Conservation (phyloP, 495 filamentous ascomycete species). For the Penicillium chermesinum region DNA sequence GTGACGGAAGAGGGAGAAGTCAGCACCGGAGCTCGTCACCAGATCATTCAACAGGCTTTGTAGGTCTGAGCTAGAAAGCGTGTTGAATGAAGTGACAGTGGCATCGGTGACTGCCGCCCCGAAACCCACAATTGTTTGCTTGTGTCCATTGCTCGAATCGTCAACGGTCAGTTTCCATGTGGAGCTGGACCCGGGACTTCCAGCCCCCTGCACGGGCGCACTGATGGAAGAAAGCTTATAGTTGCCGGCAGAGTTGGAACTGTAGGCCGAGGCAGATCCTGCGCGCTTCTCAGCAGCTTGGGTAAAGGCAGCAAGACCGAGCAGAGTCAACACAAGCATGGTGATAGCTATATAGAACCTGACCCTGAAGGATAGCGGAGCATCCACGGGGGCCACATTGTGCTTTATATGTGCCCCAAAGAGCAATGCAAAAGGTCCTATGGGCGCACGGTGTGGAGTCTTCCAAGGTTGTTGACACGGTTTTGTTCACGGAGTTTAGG, state of each 20-base stretch:
- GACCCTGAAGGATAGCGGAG: not conserved
- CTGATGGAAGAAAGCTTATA: slow-evolving; percentile 38
- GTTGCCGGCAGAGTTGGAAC: slow-evolving; percentile 42
- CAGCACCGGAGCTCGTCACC: slow-evolving; percentile 42
- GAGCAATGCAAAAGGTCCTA: not conserved
- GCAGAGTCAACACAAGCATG: slow-evolving; percentile 1
- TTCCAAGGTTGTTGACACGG: not conserved
- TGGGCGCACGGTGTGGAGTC: not conserved
- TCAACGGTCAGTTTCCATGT: slow-evolving; percentile 48
- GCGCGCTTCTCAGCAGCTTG: slow-evolving; percentile 18
- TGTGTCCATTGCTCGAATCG: slow-evolving; percentile 42
- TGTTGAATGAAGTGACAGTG: slow-evolving; percentile 48
- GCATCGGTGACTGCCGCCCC: slow-evolving; percentile 53
- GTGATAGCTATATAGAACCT: not conserved
- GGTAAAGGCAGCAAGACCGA: slow-evolving; percentile 12
- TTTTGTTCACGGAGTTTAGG: not conserved
- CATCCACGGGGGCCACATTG: not conserved
- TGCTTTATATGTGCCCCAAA: not conserved
- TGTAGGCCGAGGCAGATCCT: slow-evolving; percentile 30
- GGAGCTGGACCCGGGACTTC: slow-evolving; percentile 35
- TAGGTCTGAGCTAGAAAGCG: slow-evolving; percentile 30
- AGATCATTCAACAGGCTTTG: slow-evolving; percentile 43
- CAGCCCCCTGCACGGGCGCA: slow-evolving; percentile 39
- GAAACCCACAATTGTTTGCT: slow-evolving; percentile 49
- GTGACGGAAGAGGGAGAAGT: slow-evolving; percentile 49